phyloP scores from a whole-genome alignment of 176 grass and related monocot genomes.

The Leersia perrieri region DNA sequence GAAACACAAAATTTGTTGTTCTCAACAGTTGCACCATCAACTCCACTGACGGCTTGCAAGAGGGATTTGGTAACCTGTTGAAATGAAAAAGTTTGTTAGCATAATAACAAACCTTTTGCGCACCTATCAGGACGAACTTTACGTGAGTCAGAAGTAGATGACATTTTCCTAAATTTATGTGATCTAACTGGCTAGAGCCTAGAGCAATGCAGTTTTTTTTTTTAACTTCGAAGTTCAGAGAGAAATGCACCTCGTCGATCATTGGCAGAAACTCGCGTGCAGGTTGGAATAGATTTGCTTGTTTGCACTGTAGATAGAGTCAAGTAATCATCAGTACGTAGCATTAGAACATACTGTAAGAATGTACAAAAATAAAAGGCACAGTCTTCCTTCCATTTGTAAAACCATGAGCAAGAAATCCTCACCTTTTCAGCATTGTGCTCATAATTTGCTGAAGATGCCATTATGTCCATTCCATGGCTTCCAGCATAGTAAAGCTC shows the following conservation, averaged over 20 bases:
- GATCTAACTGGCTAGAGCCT: not conserved
- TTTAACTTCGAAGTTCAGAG: not conserved
- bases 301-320: constrained; percentile 45
- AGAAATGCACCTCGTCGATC: constrained; percentile 76
- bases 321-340: not conserved
- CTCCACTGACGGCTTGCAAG: constrained; percentile 52
- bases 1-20: constrained; percentile 96
- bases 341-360: not conserved
- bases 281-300: constrained; percentile 86
- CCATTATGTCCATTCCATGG: constrained; percentile 95
- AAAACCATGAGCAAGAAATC: not conserved
- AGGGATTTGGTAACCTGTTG: constrained; percentile 75
- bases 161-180: no score
- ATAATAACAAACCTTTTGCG: not conserved
- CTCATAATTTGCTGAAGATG: constrained; percentile 40
- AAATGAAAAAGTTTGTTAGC: not conserved
- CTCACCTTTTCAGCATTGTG: constrained; percentile 35
- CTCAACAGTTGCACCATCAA: constrained; percentile 70
- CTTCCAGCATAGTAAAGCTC: constrained; percentile 96
- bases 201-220: not conserved
- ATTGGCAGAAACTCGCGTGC: constrained; percentile 82
- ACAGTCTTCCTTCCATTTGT: not conserved
- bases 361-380: not conserved
- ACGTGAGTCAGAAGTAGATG: not conserved
- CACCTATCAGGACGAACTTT: not conserved